These are phyloP conservation scores for Trypanosoma avium DNA, from an alignment of 208 protist genomes.

Conservation along the genomic window DNA sequence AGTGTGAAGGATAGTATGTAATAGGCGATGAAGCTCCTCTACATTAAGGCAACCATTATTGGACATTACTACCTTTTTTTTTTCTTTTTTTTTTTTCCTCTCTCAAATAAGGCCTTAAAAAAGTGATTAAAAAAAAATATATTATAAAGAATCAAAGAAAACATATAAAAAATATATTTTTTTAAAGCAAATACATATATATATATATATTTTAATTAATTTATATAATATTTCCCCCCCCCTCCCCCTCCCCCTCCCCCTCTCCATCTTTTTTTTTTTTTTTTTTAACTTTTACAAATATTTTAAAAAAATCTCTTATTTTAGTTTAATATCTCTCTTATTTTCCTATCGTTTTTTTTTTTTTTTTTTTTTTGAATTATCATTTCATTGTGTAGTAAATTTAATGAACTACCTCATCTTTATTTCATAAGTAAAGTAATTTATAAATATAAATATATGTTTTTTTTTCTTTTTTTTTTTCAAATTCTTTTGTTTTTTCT, in stretches of 20 bases:
- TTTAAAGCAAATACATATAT: too few species aligned
- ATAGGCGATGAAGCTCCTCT: conserved; percentile 48
- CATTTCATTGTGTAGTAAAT: not conserved
- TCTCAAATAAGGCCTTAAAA: too few species aligned
- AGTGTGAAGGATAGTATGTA: conserved; percentile 49
- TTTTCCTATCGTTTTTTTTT: not conserved
- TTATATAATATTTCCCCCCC: too few species aligned
- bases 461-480: not conserved
- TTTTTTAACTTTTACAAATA: not conserved
- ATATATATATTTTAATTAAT: too few species aligned
- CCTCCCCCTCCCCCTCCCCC: too few species aligned
- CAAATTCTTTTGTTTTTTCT: not conserved
- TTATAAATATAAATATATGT: not conserved
- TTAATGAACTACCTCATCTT: not conserved
- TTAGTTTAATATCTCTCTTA: too few species aligned
- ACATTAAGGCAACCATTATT: not conserved
- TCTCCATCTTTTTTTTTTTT: not conserved
- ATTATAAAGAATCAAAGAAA: conserved; percentile 3
- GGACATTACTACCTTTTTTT: not conserved
- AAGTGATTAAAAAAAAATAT: conserved; percentile 5
- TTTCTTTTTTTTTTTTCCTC: not conserved
- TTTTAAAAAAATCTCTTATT: too few species aligned
- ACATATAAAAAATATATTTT: not conserved
- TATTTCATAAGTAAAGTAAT: not conserved
- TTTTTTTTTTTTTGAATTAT: conserved; percentile 1